These are phyloP conservation scores for Solanum peruvianum DNA, from an alignment of 257 asterid species.

Conservation along the genomic window DNA sequence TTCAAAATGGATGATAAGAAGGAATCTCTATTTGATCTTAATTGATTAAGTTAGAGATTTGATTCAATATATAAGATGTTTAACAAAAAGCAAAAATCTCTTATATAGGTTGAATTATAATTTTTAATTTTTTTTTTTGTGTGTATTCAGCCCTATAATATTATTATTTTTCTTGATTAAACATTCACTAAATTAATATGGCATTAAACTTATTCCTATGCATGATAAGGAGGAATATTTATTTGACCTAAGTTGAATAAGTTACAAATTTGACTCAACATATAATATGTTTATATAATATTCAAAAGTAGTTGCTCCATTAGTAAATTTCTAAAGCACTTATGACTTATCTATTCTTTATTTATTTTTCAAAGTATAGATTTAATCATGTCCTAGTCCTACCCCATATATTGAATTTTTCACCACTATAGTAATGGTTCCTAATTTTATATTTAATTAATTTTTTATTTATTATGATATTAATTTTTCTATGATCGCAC, in stretches of 20 bases:
- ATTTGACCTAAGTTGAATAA: neutral
- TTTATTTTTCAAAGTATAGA: neutral
- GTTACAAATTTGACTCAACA: neutral
- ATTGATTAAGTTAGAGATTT: neutral
- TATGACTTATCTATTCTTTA: neutral
- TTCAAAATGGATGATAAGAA: neutral
- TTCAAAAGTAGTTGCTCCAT: neutral
- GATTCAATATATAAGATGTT: neutral
- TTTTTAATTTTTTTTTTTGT: neutral
- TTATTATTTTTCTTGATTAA: neutral
- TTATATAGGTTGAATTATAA: neutral
- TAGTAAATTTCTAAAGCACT: neutral
- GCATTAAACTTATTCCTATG: neutral
- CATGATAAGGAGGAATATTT: neutral
- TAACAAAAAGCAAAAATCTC: neutral
- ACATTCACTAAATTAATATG: neutral
- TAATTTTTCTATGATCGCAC: neutral
- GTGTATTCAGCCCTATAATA: neutral
- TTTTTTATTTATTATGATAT: too few relatives aligned
- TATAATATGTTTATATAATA: too few relatives aligned
- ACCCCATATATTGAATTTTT: neutral
- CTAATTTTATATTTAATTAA: neutral
- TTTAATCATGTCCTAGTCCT: neutral
- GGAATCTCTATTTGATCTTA: neutral
- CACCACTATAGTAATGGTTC: neutral